phyloP scores from a whole-genome alignment of 2,329 filamentous ascomycete genomes.

The Fusarium piperis region DNA sequence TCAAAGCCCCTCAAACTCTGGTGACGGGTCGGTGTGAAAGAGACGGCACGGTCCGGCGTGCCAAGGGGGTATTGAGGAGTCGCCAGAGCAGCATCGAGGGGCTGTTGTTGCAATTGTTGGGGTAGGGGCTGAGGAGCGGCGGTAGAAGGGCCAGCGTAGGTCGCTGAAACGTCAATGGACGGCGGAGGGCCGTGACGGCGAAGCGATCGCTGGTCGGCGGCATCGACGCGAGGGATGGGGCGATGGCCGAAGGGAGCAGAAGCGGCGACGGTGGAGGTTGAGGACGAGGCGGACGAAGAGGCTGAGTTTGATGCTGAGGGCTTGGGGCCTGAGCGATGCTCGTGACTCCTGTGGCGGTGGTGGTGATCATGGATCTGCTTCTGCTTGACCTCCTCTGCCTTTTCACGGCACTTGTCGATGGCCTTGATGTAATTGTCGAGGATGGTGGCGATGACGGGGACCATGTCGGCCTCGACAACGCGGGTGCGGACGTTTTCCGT shows the following conservation, averaged over 20 bases:
- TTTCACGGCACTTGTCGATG: conserved; percentile 89
- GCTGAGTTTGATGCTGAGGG: conserved; percentile 48
- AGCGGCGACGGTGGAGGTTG: conserved; percentile 25
- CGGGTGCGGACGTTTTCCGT: conserved; percentile 93
- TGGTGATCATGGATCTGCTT: conserved; percentile 68
- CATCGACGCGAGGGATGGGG: conserved; percentile 60
- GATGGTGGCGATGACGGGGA: conserved; percentile 97
- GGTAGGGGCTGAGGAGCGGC: conserved; percentile 28
- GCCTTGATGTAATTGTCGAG: conserved; percentile 98
- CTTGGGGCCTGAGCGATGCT: conserved; percentile 60
- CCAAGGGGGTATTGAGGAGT: conserved; percentile 36
- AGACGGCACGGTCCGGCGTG: conserved; percentile 36
- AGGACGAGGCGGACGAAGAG: conserved; percentile 49
- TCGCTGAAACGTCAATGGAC: conserved; percentile 64
- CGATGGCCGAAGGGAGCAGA: conserved; percentile 60
- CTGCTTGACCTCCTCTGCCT: conserved; percentile 83
- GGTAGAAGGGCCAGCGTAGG: conserved; percentile 52
- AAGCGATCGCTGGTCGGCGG: conserved; percentile 68
- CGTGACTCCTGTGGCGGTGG: conserved; percentile 60
- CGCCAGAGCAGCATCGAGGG: conserved; percentile 36
- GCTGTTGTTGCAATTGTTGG: conserved; percentile 34
- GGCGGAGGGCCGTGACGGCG: conserved; percentile 86
- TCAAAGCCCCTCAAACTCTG: conserved; percentile 64
- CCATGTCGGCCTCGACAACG: conserved; percentile 98
- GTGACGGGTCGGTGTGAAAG: conserved; percentile 52